Percentiles rank a stretch among this genome's conserved stretches.
These are phyloP conservation scores for Coniochaeta pulveracea DNA, from an alignment of 2,329 filamentous ascomycete species.

Conservation along the genomic window DNA sequence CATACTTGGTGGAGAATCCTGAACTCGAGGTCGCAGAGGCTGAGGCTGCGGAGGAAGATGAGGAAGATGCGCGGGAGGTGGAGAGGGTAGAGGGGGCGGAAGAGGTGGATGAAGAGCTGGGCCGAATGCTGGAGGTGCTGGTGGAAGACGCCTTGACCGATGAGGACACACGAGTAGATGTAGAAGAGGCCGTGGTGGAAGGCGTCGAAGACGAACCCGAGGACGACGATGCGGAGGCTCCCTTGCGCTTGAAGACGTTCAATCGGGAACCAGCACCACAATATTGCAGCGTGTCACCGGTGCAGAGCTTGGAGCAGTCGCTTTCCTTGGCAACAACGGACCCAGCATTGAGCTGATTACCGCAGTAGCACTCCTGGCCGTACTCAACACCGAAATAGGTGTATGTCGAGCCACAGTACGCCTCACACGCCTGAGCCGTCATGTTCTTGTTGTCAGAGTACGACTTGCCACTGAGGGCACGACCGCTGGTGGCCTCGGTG, in stretches of 20 bases:
- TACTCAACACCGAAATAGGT: slow-evolving; percentile 13
- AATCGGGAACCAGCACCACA: slow-evolving; percentile 2
- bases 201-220: background rate
- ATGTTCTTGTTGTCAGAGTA: slow-evolving; percentile 6
- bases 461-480: slow-evolving; percentile 7
- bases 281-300: slow-evolving; percentile 1
- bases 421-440: slow-evolving; percentile 10
- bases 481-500: slow-evolving; percentile 9
- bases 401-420: slow-evolving; percentile 10
- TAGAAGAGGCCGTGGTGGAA: background rate
- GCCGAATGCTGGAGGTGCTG: background rate
- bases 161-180: too few relatives aligned
- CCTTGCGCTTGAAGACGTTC: slow-evolving; percentile 4
- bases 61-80: background rate
- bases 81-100: background rate
- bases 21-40: slow-evolving; percentile 1
- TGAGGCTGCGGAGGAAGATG: background rate
- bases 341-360: slow-evolving; percentile 8
- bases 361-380: slow-evolving; percentile 12
- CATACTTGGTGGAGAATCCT: background rate
- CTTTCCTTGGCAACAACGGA: slow-evolving; percentile 2
- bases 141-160: background rate
- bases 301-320: slow-evolving; percentile 2
- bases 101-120: background rate
- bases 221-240: background rate